These are phyloP conservation scores for Fusarium sp. DNA, from an alignment of 2,329 filamentous ascomycete species.

Conservation along the genomic window DNA sequence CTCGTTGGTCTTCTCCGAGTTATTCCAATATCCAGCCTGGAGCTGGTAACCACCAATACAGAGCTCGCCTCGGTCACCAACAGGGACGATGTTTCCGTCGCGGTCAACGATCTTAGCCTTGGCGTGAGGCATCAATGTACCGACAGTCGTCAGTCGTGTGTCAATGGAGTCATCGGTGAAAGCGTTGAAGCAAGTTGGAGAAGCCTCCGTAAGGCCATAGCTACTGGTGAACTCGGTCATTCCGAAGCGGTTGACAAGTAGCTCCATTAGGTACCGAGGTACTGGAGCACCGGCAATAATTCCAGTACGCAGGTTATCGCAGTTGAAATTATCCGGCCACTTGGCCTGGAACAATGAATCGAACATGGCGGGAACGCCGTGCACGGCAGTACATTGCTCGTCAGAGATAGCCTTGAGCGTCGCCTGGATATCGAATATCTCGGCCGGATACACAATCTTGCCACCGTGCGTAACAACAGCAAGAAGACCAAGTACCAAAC, in stretches of 20 bases:
- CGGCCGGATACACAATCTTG: constrained; percentile 82
- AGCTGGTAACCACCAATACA: constrained; percentile 85
- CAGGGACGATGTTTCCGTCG: constrained; percentile 74
- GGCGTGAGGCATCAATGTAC: constrained; percentile 81
- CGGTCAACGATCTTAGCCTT: constrained; percentile 83
- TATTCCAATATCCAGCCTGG: constrained; percentile 77
- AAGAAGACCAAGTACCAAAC: constrained; percentile 82
- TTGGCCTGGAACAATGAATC: constrained; percentile 72
- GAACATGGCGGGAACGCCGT: constrained; percentile 90
- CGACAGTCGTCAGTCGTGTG: constrained; percentile 78
- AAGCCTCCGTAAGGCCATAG: constrained; percentile 83
- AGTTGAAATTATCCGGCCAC: constrained; percentile 59
- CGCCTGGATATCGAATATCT: constrained; percentile 79
- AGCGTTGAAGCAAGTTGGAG: constrained; percentile 85
- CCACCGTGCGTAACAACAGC: constrained; percentile 81
- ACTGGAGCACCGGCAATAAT: constrained; percentile 86
- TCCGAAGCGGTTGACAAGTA: constrained; percentile 78
- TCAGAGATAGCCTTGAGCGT: constrained; percentile 77
- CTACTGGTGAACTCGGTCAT: constrained; percentile 82
- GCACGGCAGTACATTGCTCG: constrained; percentile 80
- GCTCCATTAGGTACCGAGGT: constrained; percentile 81
- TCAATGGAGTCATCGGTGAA: constrained; percentile 80
- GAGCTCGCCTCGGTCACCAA: constrained; percentile 80
- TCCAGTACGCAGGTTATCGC: constrained; percentile 76
- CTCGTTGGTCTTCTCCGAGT: constrained; percentile 80